Evolutionary conservation across 176 grass and related monocot species (phyloP), one percentile per base, ranked within the genome.

Genomic region (Lolium rigidum): DNA sequence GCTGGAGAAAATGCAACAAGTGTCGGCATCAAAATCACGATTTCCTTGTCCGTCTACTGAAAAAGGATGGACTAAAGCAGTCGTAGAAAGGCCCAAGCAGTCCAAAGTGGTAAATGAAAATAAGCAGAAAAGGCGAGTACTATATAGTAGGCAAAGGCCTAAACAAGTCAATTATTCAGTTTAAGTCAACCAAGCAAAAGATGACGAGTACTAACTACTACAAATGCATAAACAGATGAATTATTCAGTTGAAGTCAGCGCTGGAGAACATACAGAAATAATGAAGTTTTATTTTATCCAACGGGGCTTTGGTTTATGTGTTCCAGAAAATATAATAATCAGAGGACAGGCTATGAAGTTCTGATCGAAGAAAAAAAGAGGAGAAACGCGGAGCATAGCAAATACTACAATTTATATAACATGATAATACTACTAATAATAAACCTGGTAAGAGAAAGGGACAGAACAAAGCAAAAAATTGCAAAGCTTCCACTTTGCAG

Each of bases 11-110:
- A 20, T 20, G 38, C 46, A 56, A 58, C 56, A 83, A 85, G 47
- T 51, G 88, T 89, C 80, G 74, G 59, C 64, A 74, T 90, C 83
- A 56, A 77, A 58, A 91, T 87, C 84, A 89, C 61, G 75, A 26
- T 72, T 85, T 90, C 47, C 61, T 84, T 69, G 76, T 68, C 75
- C 67, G 20, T 51, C 18, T 60, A 80, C 6, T 4, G 59, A 18
- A 59, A 75, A 74, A 86, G 28, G 12, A 21, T 6, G 18, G 77
- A 83, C 17, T 64, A 83, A 87, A 51, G 81, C 39, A 9, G 49
- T 5, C 18, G 44, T 49, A 74, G 18, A 66, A 56, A 55, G 22
- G 74, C 38, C 9, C n/a, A 35, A 66, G 56, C 39, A 74, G 67
- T 6, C 75, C 28, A 55, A 78, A 72, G 26, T 22, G 38, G 41